These are phyloP conservation scores for Paraleonurus japonicus DNA, from an alignment of 257 asterid genomes.

Conservation along the genomic window DNA sequence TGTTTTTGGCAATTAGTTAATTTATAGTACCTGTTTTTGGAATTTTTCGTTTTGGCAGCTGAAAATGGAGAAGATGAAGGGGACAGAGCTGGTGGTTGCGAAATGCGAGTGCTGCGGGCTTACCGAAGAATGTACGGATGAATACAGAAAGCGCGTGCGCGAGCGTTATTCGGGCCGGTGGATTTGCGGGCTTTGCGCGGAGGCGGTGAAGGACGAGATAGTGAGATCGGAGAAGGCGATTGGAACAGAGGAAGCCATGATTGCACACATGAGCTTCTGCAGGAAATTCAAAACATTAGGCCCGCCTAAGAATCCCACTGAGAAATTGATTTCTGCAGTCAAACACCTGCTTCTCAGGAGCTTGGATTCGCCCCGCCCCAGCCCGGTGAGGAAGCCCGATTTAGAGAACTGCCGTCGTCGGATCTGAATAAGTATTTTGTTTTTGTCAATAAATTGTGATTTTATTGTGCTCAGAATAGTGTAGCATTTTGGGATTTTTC, in stretches of 20 bases:
- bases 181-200: conserved; percentile 90
- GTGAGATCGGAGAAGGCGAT: conserved; percentile 46
- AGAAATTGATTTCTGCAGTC: conserved; percentile 62
- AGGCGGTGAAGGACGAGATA: conserved; percentile 80
- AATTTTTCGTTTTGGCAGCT: too few relatives aligned
- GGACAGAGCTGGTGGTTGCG: conserved; percentile 41
- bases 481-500: not conserved
- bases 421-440: conserved; percentile 1
- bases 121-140: conserved; percentile 82
- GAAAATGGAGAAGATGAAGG: conserved; percentile 31
- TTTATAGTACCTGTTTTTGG: too few relatives aligned
- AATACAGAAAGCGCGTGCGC: conserved; percentile 50
- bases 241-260: conserved; percentile 67
- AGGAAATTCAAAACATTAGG: conserved; percentile 48
- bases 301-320: conserved; percentile 57
- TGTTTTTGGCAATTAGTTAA: not conserved
- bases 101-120: conserved; percentile 82
- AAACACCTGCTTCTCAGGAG: conserved; percentile 70
- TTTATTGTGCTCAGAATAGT: not conserved
- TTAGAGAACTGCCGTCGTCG: conserved; percentile 49
- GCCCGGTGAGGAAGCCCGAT: conserved; percentile 39
- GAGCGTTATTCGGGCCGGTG: conserved; percentile 69
- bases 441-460: not conserved
- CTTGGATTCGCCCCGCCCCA: conserved; percentile 66
- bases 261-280: conserved; percentile 73